Base-by-base conservation (phyloP, 768 basidiomycete species). In the Tylopilus sp. region DNA sequence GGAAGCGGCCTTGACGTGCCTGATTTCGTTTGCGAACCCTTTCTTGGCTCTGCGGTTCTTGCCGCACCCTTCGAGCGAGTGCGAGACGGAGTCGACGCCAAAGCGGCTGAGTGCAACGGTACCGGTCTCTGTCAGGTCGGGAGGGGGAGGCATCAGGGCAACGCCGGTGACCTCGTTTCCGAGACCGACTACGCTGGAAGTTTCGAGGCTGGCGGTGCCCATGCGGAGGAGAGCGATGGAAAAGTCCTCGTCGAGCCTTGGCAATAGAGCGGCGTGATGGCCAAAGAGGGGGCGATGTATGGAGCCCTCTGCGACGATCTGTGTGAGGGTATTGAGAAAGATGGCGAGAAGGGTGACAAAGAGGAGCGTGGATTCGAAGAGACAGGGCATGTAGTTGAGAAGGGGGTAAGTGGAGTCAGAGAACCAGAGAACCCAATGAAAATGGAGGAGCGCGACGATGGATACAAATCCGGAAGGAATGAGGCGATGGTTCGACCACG, bases 191-290 rank as follows among this genome's bases (percentile, higher is more conserved):
- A 86, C 74, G 42, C 82, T 83, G 0, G 87, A 89, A 0, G 86
- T 84, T 64, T 91, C 89, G 45, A 91, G 73, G 56, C 85, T 86
- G 4, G 86, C 87, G 1, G 85, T 85, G 19, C 87, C 87, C 19
- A 89, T 73, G 21, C 89, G 81, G 38, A 90, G 74, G 34, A 91
- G 74, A 3, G 85, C 79, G 21, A 89, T 77, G 7, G 82, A 80
- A 67, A 86, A 89, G 63, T 89, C 87, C 65, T 89, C 87, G 34
- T 89, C 86, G 64, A 75, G 76, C 17, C 78, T 80, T 3, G 85
- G 74, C 33, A 76, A 59, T 29, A 80, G 63, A 22, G 66, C 70
- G 64, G 74, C 62, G 54, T 68, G 61, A 24, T 68, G 70, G 8
- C 83, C 84, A 29, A 84, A 78, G n/a, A 88, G 71, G 12, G 86